Evolutionary conservation across 2,329 filamentous ascomycete genomes (phyloP).

Genomic region (Nannizziopsis barbatae): DNA sequence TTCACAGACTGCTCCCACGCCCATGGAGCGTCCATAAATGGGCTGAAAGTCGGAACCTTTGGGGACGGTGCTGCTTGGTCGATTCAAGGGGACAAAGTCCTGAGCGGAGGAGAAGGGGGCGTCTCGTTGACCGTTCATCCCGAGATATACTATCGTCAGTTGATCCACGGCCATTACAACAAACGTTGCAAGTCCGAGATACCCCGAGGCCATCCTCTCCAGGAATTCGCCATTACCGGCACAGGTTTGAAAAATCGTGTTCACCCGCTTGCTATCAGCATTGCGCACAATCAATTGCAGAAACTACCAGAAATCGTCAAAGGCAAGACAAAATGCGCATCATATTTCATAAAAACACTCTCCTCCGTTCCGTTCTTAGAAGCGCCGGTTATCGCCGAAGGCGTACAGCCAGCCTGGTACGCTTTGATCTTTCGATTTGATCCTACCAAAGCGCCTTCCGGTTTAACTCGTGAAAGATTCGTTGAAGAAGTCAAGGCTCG

Average conservation of each 20-base stretch:
- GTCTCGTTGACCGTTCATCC: background rate
- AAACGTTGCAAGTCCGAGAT: slow-evolving; percentile 3
- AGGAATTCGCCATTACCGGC: slow-evolving; percentile 2
- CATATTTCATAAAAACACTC: background rate
- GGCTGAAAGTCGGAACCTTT: too few relatives aligned
- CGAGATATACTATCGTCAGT: background rate
- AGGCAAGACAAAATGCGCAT: background rate
- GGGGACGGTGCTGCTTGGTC: too few relatives aligned
- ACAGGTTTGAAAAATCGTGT: background rate
- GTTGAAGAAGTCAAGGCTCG: too few relatives aligned
- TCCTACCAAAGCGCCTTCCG: too few relatives aligned
- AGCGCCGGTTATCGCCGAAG: background rate
- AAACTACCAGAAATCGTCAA: background rate
- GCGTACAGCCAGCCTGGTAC: slow-evolving; percentile 1
- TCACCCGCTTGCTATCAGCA: slow-evolving; percentile 1
- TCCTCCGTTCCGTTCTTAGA: slow-evolving; percentile 2
- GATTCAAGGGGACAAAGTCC: too few relatives aligned
- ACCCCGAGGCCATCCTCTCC: slow-evolving; percentile 2
- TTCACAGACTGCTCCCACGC: too few relatives aligned
- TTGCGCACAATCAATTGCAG: background rate
- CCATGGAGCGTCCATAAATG: too few relatives aligned
- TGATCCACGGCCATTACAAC: slow-evolving; percentile 1
- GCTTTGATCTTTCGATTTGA: too few relatives aligned
- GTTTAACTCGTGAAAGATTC: too few relatives aligned
- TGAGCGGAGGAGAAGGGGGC: slow-evolving; percentile 1